Base-by-base conservation (phyloP, 1,284 basidiomycete species). In the Anthracocystis walkeri region DNA sequence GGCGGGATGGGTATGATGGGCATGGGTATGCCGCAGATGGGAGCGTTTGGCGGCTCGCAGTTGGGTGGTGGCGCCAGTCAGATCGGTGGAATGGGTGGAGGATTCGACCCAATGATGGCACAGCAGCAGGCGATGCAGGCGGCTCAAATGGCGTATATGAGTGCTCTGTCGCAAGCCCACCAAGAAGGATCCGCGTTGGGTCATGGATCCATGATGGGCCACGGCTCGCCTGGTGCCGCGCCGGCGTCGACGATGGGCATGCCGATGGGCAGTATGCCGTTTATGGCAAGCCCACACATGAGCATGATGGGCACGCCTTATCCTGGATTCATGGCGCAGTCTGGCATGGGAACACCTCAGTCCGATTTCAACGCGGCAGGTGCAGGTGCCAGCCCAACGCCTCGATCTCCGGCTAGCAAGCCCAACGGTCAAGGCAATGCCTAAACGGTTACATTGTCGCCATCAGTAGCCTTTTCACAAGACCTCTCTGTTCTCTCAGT, bases 1-100 rank as follows among this genome's bases (percentile, higher is more conserved):
- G 64, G 68, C 48, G 90, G 92, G 89, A 85, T 85, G 84, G 83
- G 79, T 14, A 80, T 81, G 80, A 78, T 77, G 74, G 81, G 78
- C 12, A 72, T 69, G 64, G 57, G 53, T 11, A 74, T 74, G 77
- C 72, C 62, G 3, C 54, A 50, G 16, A 72, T 76, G 68, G 72
- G 65, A 4, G 75, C 51, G 0, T 76, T 56, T 23, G 77, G 55
- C 25, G 78, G 73, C 18, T 80, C 78, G 14, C 76, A 80, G 46
- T 61, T 78, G 52, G 78, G 79, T 27, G 72, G 64, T 21, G 58
- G 63, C 23, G 62, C 53, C 33, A 67, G 70, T 45, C 75, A 74
- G 49, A 56, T 65, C 3, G 70, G 59, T 7, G 74, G 66, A 20
- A 68, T 68, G 66, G 59, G 55, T 44, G 55, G 62, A 48, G 63